These are phyloP conservation scores for Gossypium arboreum DNA, from an alignment of 345 rosid genomes.

Conservation along the genomic window DNA sequence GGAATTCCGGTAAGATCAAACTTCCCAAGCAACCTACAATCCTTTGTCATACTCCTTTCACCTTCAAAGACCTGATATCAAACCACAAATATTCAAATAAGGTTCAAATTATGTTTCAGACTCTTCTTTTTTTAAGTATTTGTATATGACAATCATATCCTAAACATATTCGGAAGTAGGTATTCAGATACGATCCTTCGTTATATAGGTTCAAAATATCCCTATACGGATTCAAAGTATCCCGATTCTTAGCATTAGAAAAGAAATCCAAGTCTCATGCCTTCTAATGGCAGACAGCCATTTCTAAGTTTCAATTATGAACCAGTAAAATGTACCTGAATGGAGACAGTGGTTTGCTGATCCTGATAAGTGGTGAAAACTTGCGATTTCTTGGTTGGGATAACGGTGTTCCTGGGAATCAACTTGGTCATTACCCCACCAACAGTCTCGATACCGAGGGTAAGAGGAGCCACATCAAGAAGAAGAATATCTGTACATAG, in stretches of 20 bases:
- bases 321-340: slow-evolving; percentile 45
- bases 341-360: slow-evolving; percentile 96
- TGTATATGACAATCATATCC: too few species aligned
- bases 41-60: slow-evolving; percentile 96
- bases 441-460: slow-evolving; percentile 94
- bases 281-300: background rate
- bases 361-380: slow-evolving; percentile 98
- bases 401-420: slow-evolving; percentile 97
- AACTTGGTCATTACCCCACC: slow-evolving; percentile 99
- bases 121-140: too few species aligned
- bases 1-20: slow-evolving; percentile 79
- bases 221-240: background rate
- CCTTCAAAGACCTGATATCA: slow-evolving; percentile 82
- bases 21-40: slow-evolving; percentile 79
- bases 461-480: slow-evolving; percentile 90
- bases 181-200: too few species aligned
- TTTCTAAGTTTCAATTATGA: background rate
- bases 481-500: slow-evolving; percentile 75
- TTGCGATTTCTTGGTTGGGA: slow-evolving; percentile 97
- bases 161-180: too few species aligned
- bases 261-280: background rate
- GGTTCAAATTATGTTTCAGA: background rate
- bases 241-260: background rate
- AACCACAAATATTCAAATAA: slow-evolving; percentile 8
- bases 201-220: background rate